These are phyloP conservation scores for Arabidopsis lyrata DNA, from an alignment of 441 rosid genomes.

Conservation along the genomic window DNA sequence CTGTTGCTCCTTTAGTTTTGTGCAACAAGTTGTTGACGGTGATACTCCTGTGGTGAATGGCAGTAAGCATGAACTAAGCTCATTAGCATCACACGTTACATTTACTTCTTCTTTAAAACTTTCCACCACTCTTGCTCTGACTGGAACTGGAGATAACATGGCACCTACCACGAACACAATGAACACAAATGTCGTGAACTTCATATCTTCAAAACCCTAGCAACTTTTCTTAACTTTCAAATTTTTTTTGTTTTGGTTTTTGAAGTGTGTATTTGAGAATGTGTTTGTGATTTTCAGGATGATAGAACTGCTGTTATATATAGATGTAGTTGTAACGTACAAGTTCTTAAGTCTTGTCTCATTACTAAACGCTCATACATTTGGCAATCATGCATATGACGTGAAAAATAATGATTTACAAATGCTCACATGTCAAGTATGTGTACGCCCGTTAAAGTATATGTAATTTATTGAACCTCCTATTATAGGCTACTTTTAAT, in stretches of 20 bases:
- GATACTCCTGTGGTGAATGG: neutral
- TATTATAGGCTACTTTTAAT: too few relatives aligned
- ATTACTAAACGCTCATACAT: neutral
- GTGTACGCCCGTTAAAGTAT: neutral
- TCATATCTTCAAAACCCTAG: conserved; percentile 11
- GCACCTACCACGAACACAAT: neutral
- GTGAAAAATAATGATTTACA: neutral
- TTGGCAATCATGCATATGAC: neutral
- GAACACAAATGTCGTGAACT: neutral
- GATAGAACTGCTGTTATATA: neutral
- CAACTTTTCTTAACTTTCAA: neutral
- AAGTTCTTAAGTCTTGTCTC: neutral
- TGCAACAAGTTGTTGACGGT: conserved; percentile 3
- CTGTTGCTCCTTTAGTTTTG: neutral
- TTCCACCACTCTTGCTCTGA: neutral
- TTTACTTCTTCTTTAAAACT: neutral
- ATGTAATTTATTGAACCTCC: too few relatives aligned
- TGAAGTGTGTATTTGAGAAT: neutral
- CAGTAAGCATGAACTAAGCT: neutral
- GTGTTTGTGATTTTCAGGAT: neutral
- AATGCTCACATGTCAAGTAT: neutral
- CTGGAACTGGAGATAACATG: neutral
- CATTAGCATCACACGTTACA: neutral
- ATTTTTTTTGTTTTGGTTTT: neutral
- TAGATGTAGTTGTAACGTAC: neutral